A percentile compares a stretch with the other conserved stretches of the same genome.
These are phyloP conservation scores for Heimioporus sp. DNA, from an alignment of 768 basidiomycete genomes.

Conservation along the genomic window DNA sequence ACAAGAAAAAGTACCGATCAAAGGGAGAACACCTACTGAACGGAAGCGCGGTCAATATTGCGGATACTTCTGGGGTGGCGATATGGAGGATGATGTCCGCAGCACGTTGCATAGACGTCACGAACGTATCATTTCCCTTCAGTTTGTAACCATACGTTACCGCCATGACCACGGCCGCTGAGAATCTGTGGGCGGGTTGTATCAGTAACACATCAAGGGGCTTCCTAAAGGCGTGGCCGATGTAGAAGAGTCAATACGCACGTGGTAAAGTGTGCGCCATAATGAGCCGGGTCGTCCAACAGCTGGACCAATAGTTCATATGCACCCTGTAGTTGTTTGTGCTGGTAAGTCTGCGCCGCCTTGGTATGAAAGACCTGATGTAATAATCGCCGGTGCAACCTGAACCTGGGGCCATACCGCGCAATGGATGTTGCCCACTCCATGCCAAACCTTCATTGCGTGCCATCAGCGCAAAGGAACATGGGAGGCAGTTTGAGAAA, in stretches of 20 bases:
- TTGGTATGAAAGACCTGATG: slow-evolving; percentile 16
- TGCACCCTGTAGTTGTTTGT: slow-evolving; percentile 9
- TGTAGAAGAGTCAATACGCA: neutral
- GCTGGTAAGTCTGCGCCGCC: slow-evolving; percentile 9
- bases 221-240: neutral
- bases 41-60: slow-evolving; percentile 7
- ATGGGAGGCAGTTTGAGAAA: neutral
- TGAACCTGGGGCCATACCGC: slow-evolving; percentile 22
- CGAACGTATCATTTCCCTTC: slow-evolving; percentile 4
- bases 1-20: neutral
- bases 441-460: slow-evolving; percentile 14
- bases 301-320: slow-evolving; percentile 7
- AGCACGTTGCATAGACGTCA: slow-evolving; percentile 9
- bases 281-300: slow-evolving; percentile 7
- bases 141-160: slow-evolving; percentile 20
- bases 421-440: slow-evolving; percentile 9
- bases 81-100: slow-evolving; percentile 5
- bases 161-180: slow-evolving; percentile 10
- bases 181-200: neutral
- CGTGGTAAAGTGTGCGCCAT: slow-evolving; percentile 10
- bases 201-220: neutral
- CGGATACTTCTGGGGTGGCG: slow-evolving; percentile 1
- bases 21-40: slow-evolving; percentile 2
- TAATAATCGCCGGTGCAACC: slow-evolving; percentile 20
- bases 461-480: neutral